A percentile compares a stretch with the other conserved stretches of the same genome.
Conservation (phyloP, 306 rosid species). For the Castanospermum australe region DNA sequence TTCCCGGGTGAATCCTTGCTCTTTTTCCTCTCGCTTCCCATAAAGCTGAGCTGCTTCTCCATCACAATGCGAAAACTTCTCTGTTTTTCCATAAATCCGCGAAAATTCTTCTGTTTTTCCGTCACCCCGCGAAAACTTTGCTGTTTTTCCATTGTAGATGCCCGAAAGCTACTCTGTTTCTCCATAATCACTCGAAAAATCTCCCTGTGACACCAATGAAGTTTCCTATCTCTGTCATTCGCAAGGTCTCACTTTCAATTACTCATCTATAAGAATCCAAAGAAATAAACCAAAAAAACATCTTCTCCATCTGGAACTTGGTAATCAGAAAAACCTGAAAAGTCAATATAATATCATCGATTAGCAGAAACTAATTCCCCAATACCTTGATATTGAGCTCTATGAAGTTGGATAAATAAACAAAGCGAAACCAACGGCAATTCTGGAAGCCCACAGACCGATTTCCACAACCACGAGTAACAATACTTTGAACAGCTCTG, state of each 20-base stretch:
- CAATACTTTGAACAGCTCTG: slow-evolving; percentile 12
- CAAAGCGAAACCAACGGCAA: slow-evolving; percentile 22
- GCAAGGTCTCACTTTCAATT: too few relatives aligned
- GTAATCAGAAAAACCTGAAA: slow-evolving; percentile 14
- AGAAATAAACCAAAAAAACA: background rate
- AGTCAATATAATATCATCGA: background rate
- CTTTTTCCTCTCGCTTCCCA: slow-evolving; percentile 47
- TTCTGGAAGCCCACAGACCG: slow-evolving; percentile 9
- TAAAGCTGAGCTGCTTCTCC: slow-evolving; percentile 52
- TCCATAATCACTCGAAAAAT: slow-evolving; percentile 31
- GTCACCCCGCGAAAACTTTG: slow-evolving; percentile 40
- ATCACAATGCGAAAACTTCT: slow-evolving; percentile 43
- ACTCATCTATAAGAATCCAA: too few relatives aligned
- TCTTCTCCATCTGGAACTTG: background rate
- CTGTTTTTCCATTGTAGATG: slow-evolving; percentile 58
- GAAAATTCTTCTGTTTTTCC: slow-evolving; percentile 60
- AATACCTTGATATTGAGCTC: slow-evolving; percentile 33
- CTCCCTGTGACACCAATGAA: background rate
- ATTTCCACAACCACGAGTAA: slow-evolving; percentile 24
- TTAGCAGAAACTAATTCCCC: background rate
- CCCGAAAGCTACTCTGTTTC: slow-evolving; percentile 32
- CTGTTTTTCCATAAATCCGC: slow-evolving; percentile 64
- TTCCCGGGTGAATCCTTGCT: slow-evolving; percentile 60
- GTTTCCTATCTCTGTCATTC: background rate
- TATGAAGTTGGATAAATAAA: slow-evolving; percentile 9